Percentiles rank a stretch among this genome's conserved stretches.
Evolutionary conservation across 345 rosid genomes (phyloP).

Genomic region (Aurinia saxatilis): DNA sequence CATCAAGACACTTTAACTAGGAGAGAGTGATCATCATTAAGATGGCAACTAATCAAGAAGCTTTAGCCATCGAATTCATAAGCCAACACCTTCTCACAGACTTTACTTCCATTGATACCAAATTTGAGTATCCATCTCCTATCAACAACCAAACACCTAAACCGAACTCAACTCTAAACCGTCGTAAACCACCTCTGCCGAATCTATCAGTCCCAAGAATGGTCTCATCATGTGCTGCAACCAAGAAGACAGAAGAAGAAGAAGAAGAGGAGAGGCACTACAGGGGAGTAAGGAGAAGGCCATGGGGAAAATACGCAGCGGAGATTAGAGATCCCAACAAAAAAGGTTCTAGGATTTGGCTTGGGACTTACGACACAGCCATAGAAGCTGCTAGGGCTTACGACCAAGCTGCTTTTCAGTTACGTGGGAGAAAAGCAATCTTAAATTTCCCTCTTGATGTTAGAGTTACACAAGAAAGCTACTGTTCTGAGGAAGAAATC

Average conservation of each 20-base stretch:
- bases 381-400: constrained; percentile 88
- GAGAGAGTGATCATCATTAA: constrained; percentile 12
- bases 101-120: constrained; percentile 21
- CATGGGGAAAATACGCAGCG: constrained; percentile 90
- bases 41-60: constrained; percentile 32
- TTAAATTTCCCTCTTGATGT: constrained; percentile 83
- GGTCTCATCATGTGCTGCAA: background rate
- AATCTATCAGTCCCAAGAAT: constrained; percentile 13
- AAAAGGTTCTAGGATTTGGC: constrained; percentile 85
- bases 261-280: constrained; percentile 49
- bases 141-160: constrained; percentile 12
- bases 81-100: constrained; percentile 60
- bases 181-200: constrained; percentile 51
- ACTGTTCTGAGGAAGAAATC: background rate
- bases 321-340: constrained; percentile 87
- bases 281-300: constrained; percentile 80
- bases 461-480: constrained; percentile 23
- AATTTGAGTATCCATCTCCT: background rate
- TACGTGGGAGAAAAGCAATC: constrained; percentile 88
- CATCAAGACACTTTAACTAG: background rate
- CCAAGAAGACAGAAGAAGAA: background rate
- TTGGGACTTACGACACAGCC: constrained; percentile 82
- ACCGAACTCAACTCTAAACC: constrained; percentile 43
- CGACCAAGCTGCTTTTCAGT: constrained; percentile 70
- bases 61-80: constrained; percentile 47